Conservation (phyloP, 768 basidiomycete species). For the Lactifluus volemus region DNA sequence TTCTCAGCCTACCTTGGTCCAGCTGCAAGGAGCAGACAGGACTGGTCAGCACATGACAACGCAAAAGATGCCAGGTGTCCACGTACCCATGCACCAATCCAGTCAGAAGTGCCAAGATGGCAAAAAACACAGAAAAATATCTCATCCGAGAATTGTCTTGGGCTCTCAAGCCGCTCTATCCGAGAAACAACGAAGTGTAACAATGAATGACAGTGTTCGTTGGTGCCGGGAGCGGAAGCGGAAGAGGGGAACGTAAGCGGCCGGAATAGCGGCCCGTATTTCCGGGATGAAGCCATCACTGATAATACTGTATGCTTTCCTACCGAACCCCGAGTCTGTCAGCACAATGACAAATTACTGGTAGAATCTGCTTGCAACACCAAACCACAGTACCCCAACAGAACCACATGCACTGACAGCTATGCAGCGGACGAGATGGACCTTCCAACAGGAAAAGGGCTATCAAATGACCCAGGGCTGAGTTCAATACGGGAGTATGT, state of each 20-base stretch:
- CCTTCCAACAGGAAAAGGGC: no score
- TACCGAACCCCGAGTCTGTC: no score
- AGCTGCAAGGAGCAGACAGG: conserved; percentile 32
- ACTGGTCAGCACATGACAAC: background rate
- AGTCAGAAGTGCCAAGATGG: conserved; percentile 43
- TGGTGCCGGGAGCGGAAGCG: no score
- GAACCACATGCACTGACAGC: no score
- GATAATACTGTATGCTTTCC: no score
- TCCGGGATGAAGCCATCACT: no score
- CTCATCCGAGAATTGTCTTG: conserved; percentile 35
- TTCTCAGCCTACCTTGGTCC: conserved; percentile 50
- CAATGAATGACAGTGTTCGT: background rate
- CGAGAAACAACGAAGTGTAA: conserved; percentile 1
- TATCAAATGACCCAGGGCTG: no score
- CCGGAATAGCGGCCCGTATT: background rate
- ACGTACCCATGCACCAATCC: conserved; percentile 55
- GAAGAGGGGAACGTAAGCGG: background rate
- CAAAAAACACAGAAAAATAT: conserved; percentile 37
- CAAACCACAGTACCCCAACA: no score
- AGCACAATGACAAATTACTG: no score
- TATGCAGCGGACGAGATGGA: no score
- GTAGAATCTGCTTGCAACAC: no score
- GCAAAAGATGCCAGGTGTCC: background rate
- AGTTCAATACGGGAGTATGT: no score
- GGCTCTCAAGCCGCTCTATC: conserved; percentile 1